A percentile compares a stretch with the other conserved stretches of the same genome.
phyloP scores from a whole-genome alignment of 768 basidiomycete genomes.

The Suillus decipiens region DNA sequence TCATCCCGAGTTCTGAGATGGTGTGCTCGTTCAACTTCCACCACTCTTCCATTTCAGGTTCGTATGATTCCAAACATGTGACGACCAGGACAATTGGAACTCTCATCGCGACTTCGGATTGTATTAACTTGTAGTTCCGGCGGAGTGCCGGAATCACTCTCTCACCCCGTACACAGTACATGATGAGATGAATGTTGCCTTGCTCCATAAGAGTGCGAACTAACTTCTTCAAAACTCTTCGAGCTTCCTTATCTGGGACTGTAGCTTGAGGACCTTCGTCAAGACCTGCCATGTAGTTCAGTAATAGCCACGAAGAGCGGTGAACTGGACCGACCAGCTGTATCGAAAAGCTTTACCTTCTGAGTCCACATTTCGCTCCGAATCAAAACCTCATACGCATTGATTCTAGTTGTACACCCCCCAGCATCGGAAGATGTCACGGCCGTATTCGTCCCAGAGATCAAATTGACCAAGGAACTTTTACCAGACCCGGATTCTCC shows the following conservation, averaged over 20 bases:
- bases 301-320: neutral
- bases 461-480: conserved; percentile 8
- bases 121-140: conserved; percentile 33
- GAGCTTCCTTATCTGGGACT: conserved; percentile 27
- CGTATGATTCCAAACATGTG: conserved; percentile 36
- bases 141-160: conserved; percentile 23
- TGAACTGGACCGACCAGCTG: conserved; percentile 12
- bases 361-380: neutral
- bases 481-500: conserved; percentile 3
- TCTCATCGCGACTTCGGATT: conserved; percentile 33
- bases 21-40: conserved; percentile 36
- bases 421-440: neutral
- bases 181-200: conserved; percentile 30
- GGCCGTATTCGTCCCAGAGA: conserved; percentile 16
- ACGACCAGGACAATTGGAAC: conserved; percentile 35
- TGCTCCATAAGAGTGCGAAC: conserved; percentile 28
- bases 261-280: conserved; percentile 32
- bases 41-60: conserved; percentile 37
- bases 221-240: conserved; percentile 30
- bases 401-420: neutral
- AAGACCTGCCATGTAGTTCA: conserved; percentile 25
- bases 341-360: conserved; percentile 17
- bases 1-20: conserved; percentile 36
- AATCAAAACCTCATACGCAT: neutral
- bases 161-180: conserved; percentile 36